phyloP scores from a whole-genome alignment of 2,329 filamentous ascomycete species.

The Sordariomycetes sp. region DNA sequence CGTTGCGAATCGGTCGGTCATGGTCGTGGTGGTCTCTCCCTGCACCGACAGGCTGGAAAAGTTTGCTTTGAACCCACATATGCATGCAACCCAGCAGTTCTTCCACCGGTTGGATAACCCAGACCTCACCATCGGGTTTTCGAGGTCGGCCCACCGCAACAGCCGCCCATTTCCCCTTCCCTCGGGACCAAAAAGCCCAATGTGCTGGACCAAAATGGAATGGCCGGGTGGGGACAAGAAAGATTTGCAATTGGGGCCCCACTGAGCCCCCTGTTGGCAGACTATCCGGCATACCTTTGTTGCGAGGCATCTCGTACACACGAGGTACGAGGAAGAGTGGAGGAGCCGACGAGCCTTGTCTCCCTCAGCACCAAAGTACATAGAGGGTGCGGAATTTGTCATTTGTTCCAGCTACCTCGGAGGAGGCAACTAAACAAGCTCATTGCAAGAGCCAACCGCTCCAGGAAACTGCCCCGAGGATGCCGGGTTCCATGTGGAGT shows the following conservation, averaged over 20 bases:
- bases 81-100: neutral
- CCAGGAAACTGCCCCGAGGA: too few species aligned
- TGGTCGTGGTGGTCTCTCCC: neutral
- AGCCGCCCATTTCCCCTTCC: neutral
- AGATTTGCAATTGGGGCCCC: neutral
- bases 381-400: too few species aligned
- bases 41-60: neutral
- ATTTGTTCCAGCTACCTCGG: too few species aligned
- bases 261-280: neutral
- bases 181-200: neutral
- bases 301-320: too few species aligned
- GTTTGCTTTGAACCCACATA: neutral
- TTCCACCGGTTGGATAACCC: neutral
- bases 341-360: too few species aligned
- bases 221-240: neutral
- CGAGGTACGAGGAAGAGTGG: too few species aligned
- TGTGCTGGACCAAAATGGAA: neutral
- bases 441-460: too few species aligned
- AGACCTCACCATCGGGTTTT: neutral
- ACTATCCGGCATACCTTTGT: too few species aligned
- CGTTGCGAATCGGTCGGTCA: neutral
- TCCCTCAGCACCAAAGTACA: too few species aligned
- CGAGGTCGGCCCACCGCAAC: too few species aligned
- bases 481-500: too few species aligned
- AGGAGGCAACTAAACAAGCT: too few species aligned